These are phyloP conservation scores for Ceratocystis colombiana DNA, from an alignment of 2,329 filamentous ascomycete genomes.

Conservation along the genomic window DNA sequence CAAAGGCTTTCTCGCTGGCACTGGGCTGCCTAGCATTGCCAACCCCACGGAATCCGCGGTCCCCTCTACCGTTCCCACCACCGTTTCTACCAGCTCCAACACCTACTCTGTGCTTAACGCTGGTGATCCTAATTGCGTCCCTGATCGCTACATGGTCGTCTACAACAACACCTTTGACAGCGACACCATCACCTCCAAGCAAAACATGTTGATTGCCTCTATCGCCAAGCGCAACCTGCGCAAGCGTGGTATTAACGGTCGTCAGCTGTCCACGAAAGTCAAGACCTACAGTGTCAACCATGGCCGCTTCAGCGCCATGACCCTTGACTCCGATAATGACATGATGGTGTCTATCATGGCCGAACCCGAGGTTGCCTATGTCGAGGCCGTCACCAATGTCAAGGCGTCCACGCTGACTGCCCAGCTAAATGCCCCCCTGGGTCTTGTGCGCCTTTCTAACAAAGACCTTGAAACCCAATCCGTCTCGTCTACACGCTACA, in stretches of 20 bases:
- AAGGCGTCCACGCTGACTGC: conserved; percentile 37
- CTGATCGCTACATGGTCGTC: conserved; percentile 54
- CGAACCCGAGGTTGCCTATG: conserved; percentile 41
- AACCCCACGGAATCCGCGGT: conserved; percentile 35
- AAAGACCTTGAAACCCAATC: conserved; percentile 30
- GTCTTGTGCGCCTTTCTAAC: conserved; percentile 46
- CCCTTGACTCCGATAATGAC: conserved; percentile 42
- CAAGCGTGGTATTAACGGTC: conserved; percentile 42
- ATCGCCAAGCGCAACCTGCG: conserved; percentile 49
- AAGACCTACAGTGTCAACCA: conserved; percentile 38
- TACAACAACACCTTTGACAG: conserved; percentile 47
- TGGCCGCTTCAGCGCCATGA: conserved; percentile 43
- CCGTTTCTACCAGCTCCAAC: conserved; percentile 31
- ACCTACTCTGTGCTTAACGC: conserved; percentile 42
- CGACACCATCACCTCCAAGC: conserved; percentile 41
- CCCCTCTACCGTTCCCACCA: conserved; percentile 28
- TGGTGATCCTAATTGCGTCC: conserved; percentile 40
- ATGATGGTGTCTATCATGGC: conserved; percentile 43
- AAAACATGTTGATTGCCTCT: conserved; percentile 39
- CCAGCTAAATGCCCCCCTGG: conserved; percentile 45
- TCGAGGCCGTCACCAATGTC: conserved; percentile 46
- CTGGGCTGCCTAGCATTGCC: conserved; percentile 39
- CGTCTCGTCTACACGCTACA: conserved; percentile 33
- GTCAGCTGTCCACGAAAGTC: conserved; percentile 40
- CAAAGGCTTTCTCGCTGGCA: not conserved